Conservation (phyloP, 495 filamentous ascomycete species). For the Talaromyces trachyspermus region DNA sequence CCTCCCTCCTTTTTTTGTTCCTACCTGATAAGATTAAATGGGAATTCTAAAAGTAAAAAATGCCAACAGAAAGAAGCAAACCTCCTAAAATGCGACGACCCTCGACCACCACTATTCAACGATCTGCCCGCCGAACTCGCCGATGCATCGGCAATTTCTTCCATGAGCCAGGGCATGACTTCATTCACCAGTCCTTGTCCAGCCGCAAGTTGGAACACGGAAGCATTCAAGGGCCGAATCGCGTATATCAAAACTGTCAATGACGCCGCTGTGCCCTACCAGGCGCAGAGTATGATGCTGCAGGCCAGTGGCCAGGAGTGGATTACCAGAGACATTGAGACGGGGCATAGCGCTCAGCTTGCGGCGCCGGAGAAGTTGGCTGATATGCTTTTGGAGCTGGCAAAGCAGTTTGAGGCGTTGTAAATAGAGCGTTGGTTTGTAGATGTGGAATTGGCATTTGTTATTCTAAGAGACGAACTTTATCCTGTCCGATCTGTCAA, state of each 20-base stretch:
- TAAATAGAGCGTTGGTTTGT: too few species aligned
- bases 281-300: slow-evolving; percentile 22
- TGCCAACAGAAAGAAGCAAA: slow-evolving; percentile 8
- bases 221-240: slow-evolving; percentile 10
- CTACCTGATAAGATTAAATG: background rate
- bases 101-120: slow-evolving; percentile 11
- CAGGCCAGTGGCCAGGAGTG: slow-evolving; percentile 14
- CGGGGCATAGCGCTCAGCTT: slow-evolving; percentile 14
- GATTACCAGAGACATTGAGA: slow-evolving; percentile 17
- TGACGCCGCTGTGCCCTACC: slow-evolving; percentile 17
- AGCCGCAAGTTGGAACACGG: slow-evolving; percentile 18
- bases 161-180: slow-evolving; percentile 12
- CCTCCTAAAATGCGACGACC: slow-evolving; percentile 11
- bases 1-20: background rate
- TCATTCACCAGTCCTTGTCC: slow-evolving; percentile 22
- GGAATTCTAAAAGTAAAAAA: background rate
- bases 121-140: slow-evolving; percentile 10
- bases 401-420: slow-evolving; percentile 2
- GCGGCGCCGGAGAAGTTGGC: slow-evolving; percentile 12
- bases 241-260: slow-evolving; percentile 18
- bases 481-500: too few species aligned
- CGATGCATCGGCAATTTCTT: slow-evolving; percentile 8
- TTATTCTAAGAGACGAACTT: too few species aligned
- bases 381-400: slow-evolving; percentile 10
- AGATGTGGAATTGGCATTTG: too few species aligned